These are phyloP conservation scores for Groenewaldozyma sp. DNA, from an alignment of 1,139 yeast genomes.

Conservation along the genomic window DNA sequence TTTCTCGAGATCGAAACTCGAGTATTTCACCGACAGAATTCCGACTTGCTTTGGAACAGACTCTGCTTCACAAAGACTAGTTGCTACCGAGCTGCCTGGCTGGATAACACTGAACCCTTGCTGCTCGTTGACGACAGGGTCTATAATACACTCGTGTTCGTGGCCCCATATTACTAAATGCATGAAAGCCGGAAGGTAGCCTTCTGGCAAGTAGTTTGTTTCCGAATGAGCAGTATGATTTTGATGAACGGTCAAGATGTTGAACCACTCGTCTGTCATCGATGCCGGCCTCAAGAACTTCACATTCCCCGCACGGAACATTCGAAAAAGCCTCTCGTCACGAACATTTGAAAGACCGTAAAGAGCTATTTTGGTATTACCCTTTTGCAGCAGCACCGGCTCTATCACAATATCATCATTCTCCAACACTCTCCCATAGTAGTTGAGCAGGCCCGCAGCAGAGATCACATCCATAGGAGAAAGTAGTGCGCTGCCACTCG, in stretches of 20 bases:
- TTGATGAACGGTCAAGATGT: slow-evolving; percentile 84
- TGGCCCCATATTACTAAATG: slow-evolving; percentile 94
- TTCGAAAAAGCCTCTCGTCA: slow-evolving; percentile 77
- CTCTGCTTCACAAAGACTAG: slow-evolving; percentile 83
- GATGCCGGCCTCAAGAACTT: slow-evolving; percentile 64
- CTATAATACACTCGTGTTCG: slow-evolving; percentile 88
- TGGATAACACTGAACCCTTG: slow-evolving; percentile 74
- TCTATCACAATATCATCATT: slow-evolving; percentile 63
- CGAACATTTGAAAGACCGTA: slow-evolving; percentile 86
- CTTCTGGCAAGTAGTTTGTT: slow-evolving; percentile 78
- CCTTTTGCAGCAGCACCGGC: slow-evolving; percentile 81
- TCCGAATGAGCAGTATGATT: slow-evolving; percentile 71
- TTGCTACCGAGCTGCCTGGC: slow-evolving; percentile 93
- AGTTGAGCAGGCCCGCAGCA: slow-evolving; percentile 76
- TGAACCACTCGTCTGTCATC: slow-evolving; percentile 59
- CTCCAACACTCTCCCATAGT: slow-evolving; percentile 76
- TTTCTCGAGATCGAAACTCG: slow-evolving; percentile 53
- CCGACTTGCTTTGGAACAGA: slow-evolving; percentile 66
- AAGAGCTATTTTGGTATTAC: slow-evolving; percentile 68
- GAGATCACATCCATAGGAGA: slow-evolving; percentile 82
- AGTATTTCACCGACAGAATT: slow-evolving; percentile 53
- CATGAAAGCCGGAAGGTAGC: slow-evolving; percentile 68
- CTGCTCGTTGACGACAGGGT: slow-evolving; percentile 54
- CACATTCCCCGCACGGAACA: slow-evolving; percentile 74
- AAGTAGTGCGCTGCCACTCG: slow-evolving; percentile 73